phyloP scores from a whole-genome alignment of 768 basidiomycete species.

The Boletus vinaceobasis region DNA sequence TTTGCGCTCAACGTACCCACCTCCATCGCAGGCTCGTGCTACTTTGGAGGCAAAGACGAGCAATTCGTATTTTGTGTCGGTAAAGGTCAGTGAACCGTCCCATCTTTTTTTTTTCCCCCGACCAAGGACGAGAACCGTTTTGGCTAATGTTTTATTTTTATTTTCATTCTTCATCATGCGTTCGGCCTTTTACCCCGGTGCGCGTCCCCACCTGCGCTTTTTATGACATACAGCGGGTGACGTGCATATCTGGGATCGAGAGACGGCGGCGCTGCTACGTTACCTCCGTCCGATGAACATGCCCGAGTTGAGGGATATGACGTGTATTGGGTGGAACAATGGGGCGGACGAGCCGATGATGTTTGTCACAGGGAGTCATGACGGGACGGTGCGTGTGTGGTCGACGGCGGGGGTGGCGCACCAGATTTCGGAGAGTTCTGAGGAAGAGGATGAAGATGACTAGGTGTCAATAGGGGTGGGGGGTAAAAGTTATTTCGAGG shows the following conservation, averaged over 20 bases:
- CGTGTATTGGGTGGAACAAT: conserved; percentile 80
- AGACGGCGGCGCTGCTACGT: conserved; percentile 68
- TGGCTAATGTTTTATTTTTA: neutral
- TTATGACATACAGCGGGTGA: conserved; percentile 55
- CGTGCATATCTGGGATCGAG: conserved; percentile 84
- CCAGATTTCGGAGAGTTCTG: conserved; percentile 14
- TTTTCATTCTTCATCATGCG: neutral
- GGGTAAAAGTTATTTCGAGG: neutral
- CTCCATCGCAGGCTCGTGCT: conserved; percentile 75
- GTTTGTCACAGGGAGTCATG: conserved; percentile 74
- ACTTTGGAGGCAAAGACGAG: conserved; percentile 76
- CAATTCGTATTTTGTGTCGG: conserved; percentile 77
- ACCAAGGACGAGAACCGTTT: neutral
- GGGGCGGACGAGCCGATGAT: conserved; percentile 42
- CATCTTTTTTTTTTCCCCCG: neutral
- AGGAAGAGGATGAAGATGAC: conserved; percentile 4
- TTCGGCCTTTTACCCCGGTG: no score
- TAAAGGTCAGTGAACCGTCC: conserved; percentile 48
- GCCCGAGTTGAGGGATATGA: conserved; percentile 58
- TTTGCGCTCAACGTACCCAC: conserved; percentile 61
- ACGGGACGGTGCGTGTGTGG: conserved; percentile 77
- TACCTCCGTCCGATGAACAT: conserved; percentile 55
- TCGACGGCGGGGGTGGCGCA: conserved; percentile 36
- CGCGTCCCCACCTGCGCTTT: neutral
- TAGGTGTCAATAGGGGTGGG: neutral